Evolutionary conservation across 306 rosid species (phyloP).

Genomic region (Prunus salicina): DNA sequence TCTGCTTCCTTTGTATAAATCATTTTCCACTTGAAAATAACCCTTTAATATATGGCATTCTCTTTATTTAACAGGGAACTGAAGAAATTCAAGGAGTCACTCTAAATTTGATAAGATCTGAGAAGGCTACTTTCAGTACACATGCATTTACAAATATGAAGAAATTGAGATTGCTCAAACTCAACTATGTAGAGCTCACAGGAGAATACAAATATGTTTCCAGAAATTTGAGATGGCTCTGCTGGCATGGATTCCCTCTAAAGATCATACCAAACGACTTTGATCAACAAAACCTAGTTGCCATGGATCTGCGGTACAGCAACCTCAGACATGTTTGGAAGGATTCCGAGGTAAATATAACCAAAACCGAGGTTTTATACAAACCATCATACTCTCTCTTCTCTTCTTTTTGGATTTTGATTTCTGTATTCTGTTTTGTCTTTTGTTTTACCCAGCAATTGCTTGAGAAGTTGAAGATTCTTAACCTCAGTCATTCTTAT

Average conservation of each 20-base stretch:
- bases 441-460: not conserved
- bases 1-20: too few species aligned
- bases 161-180: conserved; percentile 37
- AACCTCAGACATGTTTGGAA: conserved; percentile 30
- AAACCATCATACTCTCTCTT: too few species aligned
- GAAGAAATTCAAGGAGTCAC: conserved; percentile 9
- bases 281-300: conserved; percentile 19
- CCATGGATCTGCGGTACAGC: conserved; percentile 28
- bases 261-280: conserved; percentile 11
- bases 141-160: conserved; percentile 36
- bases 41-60: too few species aligned
- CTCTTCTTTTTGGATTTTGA: too few species aligned
- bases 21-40: too few species aligned
- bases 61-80: conserved; percentile 15
- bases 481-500: conserved; percentile 30
- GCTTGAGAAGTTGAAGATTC: conserved; percentile 13
- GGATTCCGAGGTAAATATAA: conserved; percentile 28
- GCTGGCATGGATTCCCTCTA: not conserved
- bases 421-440: too few species aligned
- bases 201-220: conserved; percentile 35
- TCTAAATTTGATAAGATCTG: not conserved
- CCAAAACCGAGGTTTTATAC: too few species aligned
- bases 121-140: not conserved
- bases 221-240: conserved; percentile 4
- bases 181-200: conserved; percentile 12